Conservation (phyloP, 208 protist genomes). For the Naegleria gruberi region DNA sequence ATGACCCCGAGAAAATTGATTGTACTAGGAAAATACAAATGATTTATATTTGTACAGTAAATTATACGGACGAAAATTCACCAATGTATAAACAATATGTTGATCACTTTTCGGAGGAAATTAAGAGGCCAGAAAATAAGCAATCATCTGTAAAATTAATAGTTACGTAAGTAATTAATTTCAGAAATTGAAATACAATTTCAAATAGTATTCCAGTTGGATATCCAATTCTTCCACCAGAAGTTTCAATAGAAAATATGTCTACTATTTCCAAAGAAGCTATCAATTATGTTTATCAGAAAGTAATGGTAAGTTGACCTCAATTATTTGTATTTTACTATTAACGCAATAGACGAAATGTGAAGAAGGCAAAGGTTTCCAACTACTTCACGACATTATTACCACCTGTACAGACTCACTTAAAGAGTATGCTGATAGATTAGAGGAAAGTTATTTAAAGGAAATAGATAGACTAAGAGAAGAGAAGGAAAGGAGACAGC, state of each 20-base stretch:
- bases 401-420: background rate
- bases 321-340: background rate
- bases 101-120: background rate
- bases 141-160: background rate
- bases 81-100: background rate
- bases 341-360: background rate
- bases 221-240: background rate
- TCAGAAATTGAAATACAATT: background rate
- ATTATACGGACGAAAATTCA: background rate
- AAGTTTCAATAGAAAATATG: background rate
- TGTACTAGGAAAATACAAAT: background rate
- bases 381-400: background rate
- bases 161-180: background rate
- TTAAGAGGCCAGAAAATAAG: background rate
- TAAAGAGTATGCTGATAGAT: background rate
- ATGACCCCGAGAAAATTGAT: background rate
- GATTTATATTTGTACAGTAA: background rate
- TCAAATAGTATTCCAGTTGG: background rate
- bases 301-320: background rate
- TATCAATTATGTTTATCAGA: background rate
- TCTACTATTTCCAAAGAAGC: background rate
- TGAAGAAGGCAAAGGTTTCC: background rate
- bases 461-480: background rate
- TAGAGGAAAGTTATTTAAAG: background rate
- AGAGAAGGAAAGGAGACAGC: background rate